Evolutionary conservation across 2,329 filamentous ascomycete species (phyloP).

Genomic region (Fusarium verticillioides): DNA sequence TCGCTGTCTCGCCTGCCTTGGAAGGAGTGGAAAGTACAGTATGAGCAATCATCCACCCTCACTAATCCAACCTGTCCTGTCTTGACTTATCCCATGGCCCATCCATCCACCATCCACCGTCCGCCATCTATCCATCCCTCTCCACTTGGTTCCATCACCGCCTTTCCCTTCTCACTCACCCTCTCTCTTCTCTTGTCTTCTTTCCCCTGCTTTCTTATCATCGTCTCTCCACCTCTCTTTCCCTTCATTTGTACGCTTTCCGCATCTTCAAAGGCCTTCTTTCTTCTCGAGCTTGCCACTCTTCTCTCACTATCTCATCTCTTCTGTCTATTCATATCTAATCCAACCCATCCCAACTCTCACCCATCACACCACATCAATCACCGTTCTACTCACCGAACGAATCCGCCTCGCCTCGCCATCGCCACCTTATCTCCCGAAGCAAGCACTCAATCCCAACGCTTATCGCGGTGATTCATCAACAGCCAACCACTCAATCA

Average conservation of each 20-base stretch:
- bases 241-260: constrained; percentile 48
- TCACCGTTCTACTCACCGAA: constrained; percentile 33
- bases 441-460: constrained; percentile 36
- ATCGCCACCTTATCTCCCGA: constrained; percentile 39
- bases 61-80: constrained; percentile 41
- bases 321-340: constrained; percentile 33
- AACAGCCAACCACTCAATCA: constrained; percentile 6
- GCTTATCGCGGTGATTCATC: constrained; percentile 41
- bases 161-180: constrained; percentile 48
- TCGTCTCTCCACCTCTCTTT: constrained; percentile 48
- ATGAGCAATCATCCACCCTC: constrained; percentile 41
- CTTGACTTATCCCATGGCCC: constrained; percentile 31
- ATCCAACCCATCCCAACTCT: constrained; percentile 24
- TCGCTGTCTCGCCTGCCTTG: constrained; percentile 27
- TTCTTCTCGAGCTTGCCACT: constrained; percentile 51
- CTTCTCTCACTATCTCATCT: constrained; percentile 39
- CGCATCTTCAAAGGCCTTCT: constrained; percentile 50
- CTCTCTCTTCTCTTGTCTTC: constrained; percentile 49
- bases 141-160: constrained; percentile 51
- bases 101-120: constrained; percentile 42
- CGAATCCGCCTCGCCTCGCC: constrained; percentile 38
- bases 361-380: neutral
- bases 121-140: constrained; percentile 47
- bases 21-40: constrained; percentile 31
- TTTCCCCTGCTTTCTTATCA: constrained; percentile 49